Evolutionary conservation across 2,329 filamentous ascomycete genomes (phyloP), one percentile per base, ranked within the genome.

Genomic region (Venturia aucupariae): DNA sequence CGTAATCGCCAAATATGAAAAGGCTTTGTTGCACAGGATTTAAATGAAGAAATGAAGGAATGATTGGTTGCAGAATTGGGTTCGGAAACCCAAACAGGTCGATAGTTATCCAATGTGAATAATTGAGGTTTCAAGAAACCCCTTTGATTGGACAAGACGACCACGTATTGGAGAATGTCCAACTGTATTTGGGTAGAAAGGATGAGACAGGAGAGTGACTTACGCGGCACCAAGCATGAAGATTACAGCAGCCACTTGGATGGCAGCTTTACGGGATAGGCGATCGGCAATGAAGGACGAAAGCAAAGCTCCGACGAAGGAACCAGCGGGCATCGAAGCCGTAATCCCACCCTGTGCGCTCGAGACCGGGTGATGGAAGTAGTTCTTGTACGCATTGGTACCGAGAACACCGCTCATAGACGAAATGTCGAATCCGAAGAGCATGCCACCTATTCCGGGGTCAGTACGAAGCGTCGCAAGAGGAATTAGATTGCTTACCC

Each of bases 311-410:
- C 79, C 79, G 11, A 79, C 66, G 64, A 81, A 77, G 4, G 78
- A 79, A n/a, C 79, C 79, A n/a, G 76, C 79, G 32, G 78, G 78
- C 73, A 81, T 80, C n/a, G 77, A 76, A 6, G 75, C 75, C 10
- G 78, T 80, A 51, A 81, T 81, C n/a, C 74, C 74, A 63, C 75
- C 75, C 66, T 77, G 75, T 38, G 71, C 69, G 51, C 70, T 72
- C 10, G 62, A 69, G 64, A 63, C 65, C 54, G 71, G 75, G 17
- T 70, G 60, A 24, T 71, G 66, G 63, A 77, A 78, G 67, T 76
- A 77, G 41, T 70, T 69, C 66, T 70, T 69, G 68, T 76, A 76
- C 4, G 72, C 75, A 11, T 73, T 70, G 15, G 74, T 75, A 30
- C 73, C 75, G 13, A 76, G 65, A 30, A 75, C 74, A 65, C 74